Evolutionary conservation across 306 rosid genomes (phyloP), one percentile per base, ranked within the genome.

Genomic region (Calophaca sinica): DNA sequence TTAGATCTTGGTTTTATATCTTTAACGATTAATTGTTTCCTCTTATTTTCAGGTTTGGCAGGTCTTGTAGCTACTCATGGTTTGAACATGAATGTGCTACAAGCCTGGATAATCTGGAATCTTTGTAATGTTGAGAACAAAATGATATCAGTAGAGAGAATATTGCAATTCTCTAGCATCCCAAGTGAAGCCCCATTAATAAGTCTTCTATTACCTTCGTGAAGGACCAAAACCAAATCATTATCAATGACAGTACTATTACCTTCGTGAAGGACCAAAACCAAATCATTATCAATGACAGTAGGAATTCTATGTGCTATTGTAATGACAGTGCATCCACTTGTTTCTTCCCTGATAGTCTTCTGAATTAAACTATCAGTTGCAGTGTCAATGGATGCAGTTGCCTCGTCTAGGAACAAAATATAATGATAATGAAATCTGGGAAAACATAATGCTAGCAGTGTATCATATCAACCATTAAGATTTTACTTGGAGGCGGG

Each of bases 91-190:
- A 91, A 73, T 53, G 89, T 91, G 38, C 90, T 91, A 13, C 96
- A 91, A 66, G 89, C 92, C 20, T 91, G 96, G 96, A 89, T 88
- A 6, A 88, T 88, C 73, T 91, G 92, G 92, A 91, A 91, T 66
- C 75, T 87, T 14, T 91, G 92, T 83, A 91, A 88, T 57, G 96
- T 91, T 4, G 96, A 91, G 63, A 88, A 91, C 89, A 87, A 87
- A 74, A 91, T 91, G 96, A 88, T 91, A 70, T 91, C 96, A 42
- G 90, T 88, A 10, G 90, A 91, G 79, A 84, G 94, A 81, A 87
- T 91, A 80, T 82, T 91, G 35, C 94, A 91, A 10, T 91, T 85
- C 74, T 87, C 89, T 1, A 79, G 65, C 2, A 69, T 88, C 49
- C 86, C 86, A 46, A 80, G 90, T 57, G 96, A 91, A 77, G 96